These are phyloP conservation scores for Boletus reticulatus DNA, from an alignment of 768 basidiomycete genomes.

Conservation along the genomic window DNA sequence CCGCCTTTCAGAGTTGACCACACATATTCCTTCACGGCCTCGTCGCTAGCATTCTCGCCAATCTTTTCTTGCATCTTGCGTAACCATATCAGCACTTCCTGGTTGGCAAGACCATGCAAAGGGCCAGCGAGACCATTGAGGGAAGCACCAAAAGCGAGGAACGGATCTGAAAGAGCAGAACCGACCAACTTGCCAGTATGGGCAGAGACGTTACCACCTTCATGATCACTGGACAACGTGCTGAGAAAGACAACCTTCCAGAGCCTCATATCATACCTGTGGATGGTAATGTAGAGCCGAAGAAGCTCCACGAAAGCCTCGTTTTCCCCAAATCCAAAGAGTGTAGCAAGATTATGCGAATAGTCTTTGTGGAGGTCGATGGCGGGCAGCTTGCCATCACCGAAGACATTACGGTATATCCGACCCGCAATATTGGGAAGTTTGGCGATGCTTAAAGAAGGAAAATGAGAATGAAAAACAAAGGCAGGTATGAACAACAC, in stretches of 20 bases:
- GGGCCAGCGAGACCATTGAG: conserved; percentile 97
- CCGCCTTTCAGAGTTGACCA: conserved; percentile 93
- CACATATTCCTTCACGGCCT: conserved; percentile 88
- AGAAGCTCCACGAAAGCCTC: conserved; percentile 89
- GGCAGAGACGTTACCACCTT: conserved; percentile 97
- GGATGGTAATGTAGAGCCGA: conserved; percentile 95
- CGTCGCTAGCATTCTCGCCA: conserved; percentile 82
- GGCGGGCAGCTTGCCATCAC: conserved; percentile 81
- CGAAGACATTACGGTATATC: conserved; percentile 86
- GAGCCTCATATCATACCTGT: conserved; percentile 50
- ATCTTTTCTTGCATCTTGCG: conserved; percentile 90
- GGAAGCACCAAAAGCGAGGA: conserved; percentile 91
- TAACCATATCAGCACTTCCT: conserved; percentile 94
- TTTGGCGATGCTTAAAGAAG: conserved; percentile 75
- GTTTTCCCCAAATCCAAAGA: conserved; percentile 91
- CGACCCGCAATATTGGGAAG: conserved; percentile 95
- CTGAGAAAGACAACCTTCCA: neutral
- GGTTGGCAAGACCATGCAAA: conserved; percentile 95
- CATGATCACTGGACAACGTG: conserved; percentile 69
- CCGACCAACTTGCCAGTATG: conserved; percentile 93
- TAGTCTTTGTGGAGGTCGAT: conserved; percentile 87
- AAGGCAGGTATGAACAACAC: conserved; percentile 15
- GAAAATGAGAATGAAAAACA: conserved; percentile 1
- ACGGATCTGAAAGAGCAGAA: conserved; percentile 95
- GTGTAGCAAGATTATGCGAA: conserved; percentile 82